A percentile compares a stretch with the other conserved stretches of the same genome.
phyloP scores from a whole-genome alignment of 306 rosid genomes.

The Fragaria iinumae region DNA sequence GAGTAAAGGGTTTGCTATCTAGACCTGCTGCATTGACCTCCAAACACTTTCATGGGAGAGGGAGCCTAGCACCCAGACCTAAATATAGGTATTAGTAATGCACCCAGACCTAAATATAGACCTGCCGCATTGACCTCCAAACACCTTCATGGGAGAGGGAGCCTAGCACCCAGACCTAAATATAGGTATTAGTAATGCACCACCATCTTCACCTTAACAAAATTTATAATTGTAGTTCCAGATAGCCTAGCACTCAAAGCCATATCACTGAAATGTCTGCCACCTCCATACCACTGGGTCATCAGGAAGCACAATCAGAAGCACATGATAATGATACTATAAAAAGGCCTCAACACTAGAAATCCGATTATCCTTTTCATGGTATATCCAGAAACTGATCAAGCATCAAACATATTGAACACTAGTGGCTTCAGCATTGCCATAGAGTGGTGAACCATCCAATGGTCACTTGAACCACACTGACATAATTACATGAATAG shows the following conservation, averaged over 20 bases:
- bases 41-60: conserved; percentile 6
- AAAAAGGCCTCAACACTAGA: not conserved
- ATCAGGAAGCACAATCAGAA: not conserved
- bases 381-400: not conserved
- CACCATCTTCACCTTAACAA: not conserved
- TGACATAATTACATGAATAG: conserved; percentile 20
- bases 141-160: conserved; percentile 1
- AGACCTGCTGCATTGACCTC: not conserved
- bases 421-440: not conserved
- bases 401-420: not conserved
- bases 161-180: not conserved
- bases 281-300: not conserved
- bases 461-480: not conserved
- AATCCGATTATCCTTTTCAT: not conserved
- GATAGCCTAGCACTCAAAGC: conserved; percentile 1
- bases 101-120: not conserved
- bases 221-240: not conserved
- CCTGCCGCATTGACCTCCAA: conserved; percentile 7
- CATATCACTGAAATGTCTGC: not conserved
- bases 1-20: not conserved
- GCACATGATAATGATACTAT: not conserved
- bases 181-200: not conserved
- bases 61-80: not conserved
- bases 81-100: not conserved
- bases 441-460: not conserved